phyloP scores from a whole-genome alignment of 2,329 filamentous ascomycete species.

The Neofusicoccum cordaticola region DNA sequence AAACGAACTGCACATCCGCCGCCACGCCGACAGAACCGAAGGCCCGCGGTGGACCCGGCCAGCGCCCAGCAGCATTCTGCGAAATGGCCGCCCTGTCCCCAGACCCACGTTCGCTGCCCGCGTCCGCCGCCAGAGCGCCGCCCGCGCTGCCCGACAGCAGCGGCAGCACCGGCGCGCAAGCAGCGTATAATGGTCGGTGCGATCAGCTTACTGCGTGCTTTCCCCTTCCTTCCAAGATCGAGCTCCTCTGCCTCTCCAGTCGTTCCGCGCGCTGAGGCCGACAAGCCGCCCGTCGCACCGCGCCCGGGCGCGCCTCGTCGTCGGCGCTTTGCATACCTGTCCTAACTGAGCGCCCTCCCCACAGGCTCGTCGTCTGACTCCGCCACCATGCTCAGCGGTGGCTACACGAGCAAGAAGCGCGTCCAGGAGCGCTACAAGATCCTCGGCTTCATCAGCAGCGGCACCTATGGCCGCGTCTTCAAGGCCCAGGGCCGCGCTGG shows the following conservation, averaged over 20 bases:
- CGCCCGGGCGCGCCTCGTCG: neutral
- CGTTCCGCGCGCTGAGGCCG: neutral
- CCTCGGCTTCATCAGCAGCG: slow-evolving; percentile 95
- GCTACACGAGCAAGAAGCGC: slow-evolving; percentile 70
- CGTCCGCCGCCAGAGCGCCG: slow-evolving; percentile 22
- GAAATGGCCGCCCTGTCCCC: slow-evolving; percentile 7
- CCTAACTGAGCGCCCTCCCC: neutral
- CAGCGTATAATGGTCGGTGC: slow-evolving; percentile 40
- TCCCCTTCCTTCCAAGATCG: slow-evolving; percentile 13
- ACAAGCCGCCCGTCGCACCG: slow-evolving; percentile 11
- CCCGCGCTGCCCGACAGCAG: slow-evolving; percentile 19
- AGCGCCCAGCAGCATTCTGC: neutral
- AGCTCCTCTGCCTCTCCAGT: neutral
- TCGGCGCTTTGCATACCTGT: slow-evolving; percentile 1
- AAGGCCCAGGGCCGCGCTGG: slow-evolving; percentile 80
- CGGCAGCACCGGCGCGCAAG: slow-evolving; percentile 31
- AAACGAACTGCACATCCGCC: slow-evolving; percentile 2
- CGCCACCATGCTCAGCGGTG: slow-evolving; percentile 43
- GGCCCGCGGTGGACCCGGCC: neutral
- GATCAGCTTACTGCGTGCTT: slow-evolving; percentile 16
- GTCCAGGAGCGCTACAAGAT: slow-evolving; percentile 94
- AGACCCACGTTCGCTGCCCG: slow-evolving; percentile 6
- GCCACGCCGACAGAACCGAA: neutral
- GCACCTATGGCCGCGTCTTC: slow-evolving; percentile 97
- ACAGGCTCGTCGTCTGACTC: slow-evolving; percentile 6